phyloP scores from a whole-genome alignment of 345 rosid genomes.

The Eucalyptus regnans region DNA sequence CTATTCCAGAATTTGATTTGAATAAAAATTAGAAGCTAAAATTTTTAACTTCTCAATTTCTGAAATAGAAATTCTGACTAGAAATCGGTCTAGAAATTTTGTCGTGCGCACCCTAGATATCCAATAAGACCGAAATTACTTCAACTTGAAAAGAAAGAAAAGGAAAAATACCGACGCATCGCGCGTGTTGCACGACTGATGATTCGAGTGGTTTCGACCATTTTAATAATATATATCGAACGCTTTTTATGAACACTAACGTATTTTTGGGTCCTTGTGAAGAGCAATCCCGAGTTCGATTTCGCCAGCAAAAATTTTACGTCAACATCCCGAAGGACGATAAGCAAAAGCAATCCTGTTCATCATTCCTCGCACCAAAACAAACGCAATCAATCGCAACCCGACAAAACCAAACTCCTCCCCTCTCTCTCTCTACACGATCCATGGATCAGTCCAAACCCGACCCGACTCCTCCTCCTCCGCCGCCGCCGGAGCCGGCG shows the following conservation, averaged over 20 bases:
- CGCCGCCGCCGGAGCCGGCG: neutral
- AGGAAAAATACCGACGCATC: neutral
- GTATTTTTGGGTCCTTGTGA: neutral
- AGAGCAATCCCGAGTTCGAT: neutral
- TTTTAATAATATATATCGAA: neutral
- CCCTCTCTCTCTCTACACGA: neutral
- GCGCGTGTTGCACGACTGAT: neutral
- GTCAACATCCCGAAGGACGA: neutral
- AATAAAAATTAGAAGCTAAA: too few species aligned
- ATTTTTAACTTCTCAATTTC: too few species aligned
- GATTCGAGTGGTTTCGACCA: neutral
- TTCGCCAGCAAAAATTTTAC: neutral
- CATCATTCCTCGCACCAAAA: neutral
- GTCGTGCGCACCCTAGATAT: neutral
- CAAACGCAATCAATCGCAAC: neutral
- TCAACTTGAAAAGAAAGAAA: rapidly evolving
- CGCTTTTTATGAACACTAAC: neutral
- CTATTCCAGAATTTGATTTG: too few species aligned
- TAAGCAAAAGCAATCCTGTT: neutral
- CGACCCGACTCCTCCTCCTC: neutral
- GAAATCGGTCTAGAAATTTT: too few species aligned
- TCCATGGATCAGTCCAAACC: neutral
- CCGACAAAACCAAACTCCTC: neutral
- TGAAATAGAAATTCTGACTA: rapidly evolving
- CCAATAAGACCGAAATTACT: neutral